Conservation (phyloP, 805 yeast genomes). For the Saccharomycopsis javanensis region DNA sequence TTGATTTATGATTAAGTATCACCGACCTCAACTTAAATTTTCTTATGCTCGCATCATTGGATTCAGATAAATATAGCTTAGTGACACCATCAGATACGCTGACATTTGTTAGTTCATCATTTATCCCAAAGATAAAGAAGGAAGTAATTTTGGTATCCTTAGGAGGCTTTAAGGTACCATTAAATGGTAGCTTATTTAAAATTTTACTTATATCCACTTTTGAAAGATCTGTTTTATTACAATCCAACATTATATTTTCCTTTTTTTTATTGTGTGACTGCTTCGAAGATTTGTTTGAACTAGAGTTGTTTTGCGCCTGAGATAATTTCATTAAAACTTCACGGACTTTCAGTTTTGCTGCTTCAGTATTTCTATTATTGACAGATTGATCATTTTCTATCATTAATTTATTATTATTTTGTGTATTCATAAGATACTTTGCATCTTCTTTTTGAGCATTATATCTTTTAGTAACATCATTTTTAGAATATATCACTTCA, state of each 20-base stretch:
- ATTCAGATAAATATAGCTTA: conserved; percentile 19
- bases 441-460: conserved; percentile 41
- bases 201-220: conserved; percentile 41
- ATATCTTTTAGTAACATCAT: conserved; percentile 45
- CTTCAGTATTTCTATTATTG: conserved; percentile 22
- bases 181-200: conserved; percentile 56
- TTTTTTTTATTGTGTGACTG: conserved; percentile 13
- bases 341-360: conserved; percentile 34
- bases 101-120: conserved; percentile 56
- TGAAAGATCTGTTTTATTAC: conserved; percentile 14
- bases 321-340: conserved; percentile 45
- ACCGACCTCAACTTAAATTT: conserved; percentile 33
- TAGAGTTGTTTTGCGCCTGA: conserved; percentile 22
- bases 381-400: conserved; percentile 9
- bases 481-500: conserved; percentile 34
- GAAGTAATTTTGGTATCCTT: conserved; percentile 37
- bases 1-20: conserved; percentile 45
- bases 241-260: not conserved
- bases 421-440: conserved; percentile 22
- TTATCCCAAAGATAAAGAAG: conserved; percentile 69
- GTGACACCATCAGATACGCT: conserved; percentile 42
- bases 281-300: conserved; percentile 4
- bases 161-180: conserved; percentile 42
- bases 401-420: conserved; percentile 11
- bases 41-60: not conserved